Evolutionary conservation across 2,329 filamentous ascomycete genomes (phyloP).

Genomic region (Ascochyta koolunga): DNA sequence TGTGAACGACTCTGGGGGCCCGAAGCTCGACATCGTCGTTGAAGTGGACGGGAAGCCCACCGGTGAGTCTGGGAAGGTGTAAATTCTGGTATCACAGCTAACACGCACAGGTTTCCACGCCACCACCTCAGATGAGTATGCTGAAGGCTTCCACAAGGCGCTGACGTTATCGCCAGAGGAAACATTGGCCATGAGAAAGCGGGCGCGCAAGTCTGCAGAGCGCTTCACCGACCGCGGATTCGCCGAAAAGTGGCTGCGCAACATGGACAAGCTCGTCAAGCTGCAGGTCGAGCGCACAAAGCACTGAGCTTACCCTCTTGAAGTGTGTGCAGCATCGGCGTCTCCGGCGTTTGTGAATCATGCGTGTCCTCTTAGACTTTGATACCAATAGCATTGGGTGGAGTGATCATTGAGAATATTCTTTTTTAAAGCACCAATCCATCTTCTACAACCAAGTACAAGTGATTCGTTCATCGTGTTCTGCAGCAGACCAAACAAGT

Average conservation of each 20-base stretch:
- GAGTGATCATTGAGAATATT: background rate
- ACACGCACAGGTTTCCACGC: conserved; percentile 77
- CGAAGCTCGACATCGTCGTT: conserved; percentile 90
- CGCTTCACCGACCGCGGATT: conserved; percentile 91
- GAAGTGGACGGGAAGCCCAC: conserved; percentile 78
- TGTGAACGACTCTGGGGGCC: conserved; percentile 91
- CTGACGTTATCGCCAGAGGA: conserved; percentile 68
- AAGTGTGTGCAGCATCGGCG: background rate
- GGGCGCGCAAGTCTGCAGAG: conserved; percentile 78
- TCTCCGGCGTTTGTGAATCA: no score
- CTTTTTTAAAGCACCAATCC: no score
- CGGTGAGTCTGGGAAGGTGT: conserved; percentile 55
- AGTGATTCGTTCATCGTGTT: no score
- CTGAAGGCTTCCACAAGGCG: conserved; percentile 78
- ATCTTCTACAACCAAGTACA: no score
- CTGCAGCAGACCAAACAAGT: no score
- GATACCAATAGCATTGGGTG: conserved; percentile 16
- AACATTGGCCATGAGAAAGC: conserved; percentile 73
- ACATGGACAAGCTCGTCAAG: conserved; percentile 74
- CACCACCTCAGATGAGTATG: conserved; percentile 77
- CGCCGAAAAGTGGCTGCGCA: conserved; percentile 74
- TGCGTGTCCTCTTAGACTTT: conserved; percentile 7
- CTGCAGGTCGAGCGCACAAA: conserved; percentile 41
- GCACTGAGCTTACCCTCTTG: background rate
- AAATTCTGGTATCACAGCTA: background rate